Percentiles rank a stretch among this genome's conserved stretches.
These are phyloP conservation scores for Pestalotiopsis fici DNA, from an alignment of 2,329 filamentous ascomycete species.

Conservation along the genomic window DNA sequence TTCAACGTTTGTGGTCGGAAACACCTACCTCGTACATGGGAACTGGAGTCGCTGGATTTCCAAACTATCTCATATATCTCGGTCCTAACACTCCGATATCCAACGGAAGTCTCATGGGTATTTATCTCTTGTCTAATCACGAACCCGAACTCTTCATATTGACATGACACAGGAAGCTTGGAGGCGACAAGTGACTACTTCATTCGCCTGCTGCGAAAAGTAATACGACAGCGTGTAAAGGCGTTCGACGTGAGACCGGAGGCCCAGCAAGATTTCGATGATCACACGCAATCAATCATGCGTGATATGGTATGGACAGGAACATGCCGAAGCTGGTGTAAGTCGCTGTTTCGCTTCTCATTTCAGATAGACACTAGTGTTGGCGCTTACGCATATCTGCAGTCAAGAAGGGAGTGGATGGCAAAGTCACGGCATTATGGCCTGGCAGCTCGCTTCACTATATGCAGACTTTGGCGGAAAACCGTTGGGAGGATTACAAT, in stretches of 20 bases:
- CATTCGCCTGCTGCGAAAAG: not conserved
- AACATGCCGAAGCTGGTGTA: not conserved
- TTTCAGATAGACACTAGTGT: too few species aligned
- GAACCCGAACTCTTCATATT: not conserved
- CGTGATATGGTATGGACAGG: not conserved
- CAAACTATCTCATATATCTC: not conserved
- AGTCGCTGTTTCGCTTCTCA: not conserved
- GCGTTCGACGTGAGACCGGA: not conserved
- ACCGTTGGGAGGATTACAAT: not conserved
- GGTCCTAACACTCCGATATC: not conserved
- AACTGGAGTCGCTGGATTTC: not conserved
- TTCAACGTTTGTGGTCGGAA: not conserved
- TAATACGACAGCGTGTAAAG: not conserved
- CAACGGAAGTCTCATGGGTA: not conserved
- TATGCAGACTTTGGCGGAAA: not conserved
- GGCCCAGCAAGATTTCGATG: not conserved
- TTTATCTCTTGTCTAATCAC: not conserved
- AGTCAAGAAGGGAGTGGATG: not conserved
- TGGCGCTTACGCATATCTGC: not conserved
- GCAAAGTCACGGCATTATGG: not conserved
- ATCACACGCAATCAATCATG: not conserved
- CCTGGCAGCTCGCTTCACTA: not conserved
- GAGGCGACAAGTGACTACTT: not conserved
- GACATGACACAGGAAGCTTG: not conserved
- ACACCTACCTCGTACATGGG: not conserved